Conservation (phyloP, 2,329 filamentous ascomycete species). For the Fusarium udum region DNA sequence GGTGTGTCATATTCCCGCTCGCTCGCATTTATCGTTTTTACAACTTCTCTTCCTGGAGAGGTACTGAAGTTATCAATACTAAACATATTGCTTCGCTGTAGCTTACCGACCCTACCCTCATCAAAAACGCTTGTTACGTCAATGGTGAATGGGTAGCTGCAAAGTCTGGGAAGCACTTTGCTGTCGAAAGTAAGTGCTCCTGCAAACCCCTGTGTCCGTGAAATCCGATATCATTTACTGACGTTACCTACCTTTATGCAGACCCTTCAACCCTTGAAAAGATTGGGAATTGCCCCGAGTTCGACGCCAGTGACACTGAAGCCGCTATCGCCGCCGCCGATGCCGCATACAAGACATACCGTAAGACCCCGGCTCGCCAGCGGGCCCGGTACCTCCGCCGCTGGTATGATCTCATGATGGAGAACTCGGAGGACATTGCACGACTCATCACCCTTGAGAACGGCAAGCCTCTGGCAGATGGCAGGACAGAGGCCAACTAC, state of each 20-base stretch:
- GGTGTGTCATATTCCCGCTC: slow-evolving; percentile 29
- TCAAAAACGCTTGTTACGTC: slow-evolving; percentile 77
- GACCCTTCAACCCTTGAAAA: slow-evolving; percentile 77
- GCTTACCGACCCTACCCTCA: slow-evolving; percentile 71
- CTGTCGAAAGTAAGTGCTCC: slow-evolving; percentile 65
- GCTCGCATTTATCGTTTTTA: neutral
- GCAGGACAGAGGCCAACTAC: slow-evolving; percentile 66
- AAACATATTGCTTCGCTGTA: slow-evolving; percentile 43
- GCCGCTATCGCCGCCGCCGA: slow-evolving; percentile 75
- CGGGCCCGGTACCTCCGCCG: slow-evolving; percentile 68
- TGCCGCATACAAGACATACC: slow-evolving; percentile 65
- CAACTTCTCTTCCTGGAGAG: slow-evolving; percentile 4
- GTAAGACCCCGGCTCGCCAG: slow-evolving; percentile 67
- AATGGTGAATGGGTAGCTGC: slow-evolving; percentile 81
- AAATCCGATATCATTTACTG: slow-evolving; percentile 4
- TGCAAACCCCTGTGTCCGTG: neutral
- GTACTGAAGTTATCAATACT: slow-evolving; percentile 18
- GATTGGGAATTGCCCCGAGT: slow-evolving; percentile 78
- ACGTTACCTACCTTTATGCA: slow-evolving; percentile 41
- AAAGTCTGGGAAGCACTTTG: slow-evolving; percentile 77
- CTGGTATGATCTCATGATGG: slow-evolving; percentile 74
- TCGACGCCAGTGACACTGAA: slow-evolving; percentile 73
- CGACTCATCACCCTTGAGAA: slow-evolving; percentile 77
- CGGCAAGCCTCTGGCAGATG: slow-evolving; percentile 72
- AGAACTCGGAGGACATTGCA: slow-evolving; percentile 73